These are phyloP conservation scores for Teratosphaeria zuluensis DNA, from an alignment of 2,329 filamentous ascomycete species.

Conservation along the genomic window DNA sequence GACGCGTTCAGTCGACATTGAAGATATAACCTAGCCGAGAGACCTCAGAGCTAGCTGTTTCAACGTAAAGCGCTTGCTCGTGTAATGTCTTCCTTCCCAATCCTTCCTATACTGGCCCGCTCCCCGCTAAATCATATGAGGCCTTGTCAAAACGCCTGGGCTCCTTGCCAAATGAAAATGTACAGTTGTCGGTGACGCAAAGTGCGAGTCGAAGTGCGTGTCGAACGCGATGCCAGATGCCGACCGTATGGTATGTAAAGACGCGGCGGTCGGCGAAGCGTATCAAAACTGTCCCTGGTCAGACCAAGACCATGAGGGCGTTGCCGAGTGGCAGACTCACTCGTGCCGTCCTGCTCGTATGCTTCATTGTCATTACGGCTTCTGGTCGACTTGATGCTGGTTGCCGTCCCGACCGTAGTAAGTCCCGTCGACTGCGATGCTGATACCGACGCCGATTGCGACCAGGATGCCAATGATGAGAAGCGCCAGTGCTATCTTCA, in stretches of 20 bases:
- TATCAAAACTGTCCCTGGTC: not conserved
- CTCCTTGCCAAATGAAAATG: not conserved
- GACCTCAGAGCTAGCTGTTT: not conserved
- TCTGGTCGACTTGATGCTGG: constrained; percentile 1
- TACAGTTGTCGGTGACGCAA: not conserved
- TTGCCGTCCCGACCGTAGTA: constrained; percentile 33
- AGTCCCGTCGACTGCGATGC: constrained; percentile 38
- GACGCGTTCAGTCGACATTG: not conserved
- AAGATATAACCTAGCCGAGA: not conserved
- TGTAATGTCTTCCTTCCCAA: not conserved
- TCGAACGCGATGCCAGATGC: not conserved
- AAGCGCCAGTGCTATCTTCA: constrained; percentile 37
- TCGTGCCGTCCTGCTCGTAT: not conserved
- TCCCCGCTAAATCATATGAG: not conserved
- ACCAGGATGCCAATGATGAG: constrained; percentile 38
- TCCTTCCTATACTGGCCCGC: not conserved
- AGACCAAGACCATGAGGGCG: not conserved
- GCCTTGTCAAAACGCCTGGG: not conserved
- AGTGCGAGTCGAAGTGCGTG: not conserved
- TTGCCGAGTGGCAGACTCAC: not conserved
- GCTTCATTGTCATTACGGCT: not conserved
- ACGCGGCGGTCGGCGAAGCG: not conserved
- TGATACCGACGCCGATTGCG: constrained; percentile 40
- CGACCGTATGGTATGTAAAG: not conserved
- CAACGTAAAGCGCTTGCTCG: not conserved